phyloP scores from a whole-genome alignment of 352 stramenopile genomes.

The Phytophthora nicotianae region DNA sequence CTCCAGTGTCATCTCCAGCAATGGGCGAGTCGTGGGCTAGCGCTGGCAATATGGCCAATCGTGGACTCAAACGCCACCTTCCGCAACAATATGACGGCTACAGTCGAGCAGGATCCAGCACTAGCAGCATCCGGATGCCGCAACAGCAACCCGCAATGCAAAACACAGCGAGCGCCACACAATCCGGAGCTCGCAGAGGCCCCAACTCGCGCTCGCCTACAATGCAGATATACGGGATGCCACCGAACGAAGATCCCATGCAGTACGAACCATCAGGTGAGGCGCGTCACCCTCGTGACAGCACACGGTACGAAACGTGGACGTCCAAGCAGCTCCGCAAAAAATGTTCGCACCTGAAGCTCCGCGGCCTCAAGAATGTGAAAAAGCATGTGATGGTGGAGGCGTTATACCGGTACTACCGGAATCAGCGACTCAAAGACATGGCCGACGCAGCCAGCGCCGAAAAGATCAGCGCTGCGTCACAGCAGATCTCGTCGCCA shows the following conservation, averaged over 20 bases:
- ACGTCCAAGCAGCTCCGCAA: constrained; percentile 84
- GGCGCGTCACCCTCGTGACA: constrained; percentile 62
- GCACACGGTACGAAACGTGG: constrained; percentile 78
- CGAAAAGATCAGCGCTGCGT: constrained; percentile 2
- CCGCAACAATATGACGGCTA: constrained; percentile 35
- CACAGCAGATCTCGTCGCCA: constrained; percentile 15
- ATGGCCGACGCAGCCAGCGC: constrained; percentile 24
- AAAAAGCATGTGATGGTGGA: constrained; percentile 90
- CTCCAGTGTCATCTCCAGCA: constrained; percentile 33
- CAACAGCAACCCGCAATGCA: constrained; percentile 13
- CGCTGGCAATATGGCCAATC: constrained; percentile 5
- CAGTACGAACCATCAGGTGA: constrained; percentile 47
- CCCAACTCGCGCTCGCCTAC: constrained; percentile 10
- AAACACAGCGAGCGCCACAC: constrained; percentile 4
- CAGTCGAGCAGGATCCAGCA: not conserved
- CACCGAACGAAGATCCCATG: constrained; percentile 43
- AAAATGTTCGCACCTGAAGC: constrained; percentile 82
- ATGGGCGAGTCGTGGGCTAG: constrained; percentile 35
- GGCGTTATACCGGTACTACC: constrained; percentile 79
- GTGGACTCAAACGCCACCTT: constrained; percentile 49
- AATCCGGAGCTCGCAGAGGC: constrained; percentile 19
- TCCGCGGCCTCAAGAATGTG: constrained; percentile 82
- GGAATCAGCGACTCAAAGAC: constrained; percentile 64
- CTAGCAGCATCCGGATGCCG: not conserved
- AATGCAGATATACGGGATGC: constrained; percentile 22